Base-by-base conservation (phyloP, 2,329 filamentous ascomycete species). In the Botrytis galanthina region DNA sequence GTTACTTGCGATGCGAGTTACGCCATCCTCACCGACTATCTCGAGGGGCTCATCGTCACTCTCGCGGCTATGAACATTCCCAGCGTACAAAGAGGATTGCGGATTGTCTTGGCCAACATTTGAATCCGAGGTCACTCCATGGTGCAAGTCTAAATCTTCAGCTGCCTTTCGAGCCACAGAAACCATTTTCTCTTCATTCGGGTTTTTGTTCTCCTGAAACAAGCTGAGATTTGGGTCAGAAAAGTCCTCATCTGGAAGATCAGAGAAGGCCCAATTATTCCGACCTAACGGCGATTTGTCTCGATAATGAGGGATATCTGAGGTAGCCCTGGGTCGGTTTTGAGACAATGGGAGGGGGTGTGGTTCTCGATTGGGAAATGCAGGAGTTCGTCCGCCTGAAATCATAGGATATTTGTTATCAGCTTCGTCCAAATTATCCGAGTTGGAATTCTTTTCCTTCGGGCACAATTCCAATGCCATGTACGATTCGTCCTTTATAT, bases 231-330 rank as follows among this genome's bases (percentile, higher is more conserved):
- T 67, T 54, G 54, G 70, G 12, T 59, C 70, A 37, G 60, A 67
- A 22, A 72, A 57, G 32, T 77, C 72, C 14, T 69, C 32, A 39
- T 72, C 71, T 18, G 82, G 81, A 12, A 87, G 75, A 37, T 81
- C 82, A 6, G 84, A 82, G 76, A 90, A 91, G 0, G 85, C 86
- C 89, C 89, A 91, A 76, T 83, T 90, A 75, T 90, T 90, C 78
- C 88, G 88, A 1, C 85, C 88, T 26, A 91, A 79, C 0, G 87
- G 86, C 69, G 89, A 86, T 71, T 86, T 82, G 3, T 83, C 81
- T 6, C 82, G 82, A 9, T 80, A 78, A 61, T 83, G 83, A 6
- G 87, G 87, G 0, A 88, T 88, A 77, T 90, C 89, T 0, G 89
- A 90, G 68, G 85, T 83, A 42, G 89, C 84, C 61, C 89, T 84